These are phyloP conservation scores for Raddia guianensis DNA, from an alignment of 176 grass and related monocot genomes.

Conservation along the genomic window DNA sequence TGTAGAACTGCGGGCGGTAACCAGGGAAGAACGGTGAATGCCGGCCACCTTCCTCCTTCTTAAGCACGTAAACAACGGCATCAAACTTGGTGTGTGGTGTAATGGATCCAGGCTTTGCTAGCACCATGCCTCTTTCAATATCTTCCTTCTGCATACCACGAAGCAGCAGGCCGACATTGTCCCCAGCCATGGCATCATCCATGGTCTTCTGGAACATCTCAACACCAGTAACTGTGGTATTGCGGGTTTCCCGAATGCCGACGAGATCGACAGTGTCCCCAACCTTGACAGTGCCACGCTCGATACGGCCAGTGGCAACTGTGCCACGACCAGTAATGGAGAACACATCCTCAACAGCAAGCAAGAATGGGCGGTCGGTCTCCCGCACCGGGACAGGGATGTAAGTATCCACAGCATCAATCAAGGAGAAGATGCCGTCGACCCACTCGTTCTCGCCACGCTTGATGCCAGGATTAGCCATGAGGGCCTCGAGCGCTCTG, in stretches of 20 bases:
- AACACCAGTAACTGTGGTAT: conserved; percentile 74
- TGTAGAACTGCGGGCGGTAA: conserved; percentile 93
- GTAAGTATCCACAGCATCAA: conserved; percentile 63
- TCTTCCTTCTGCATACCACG: conserved; percentile 80
- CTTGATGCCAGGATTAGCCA: conserved; percentile 73
- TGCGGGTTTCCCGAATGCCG: conserved; percentile 76
- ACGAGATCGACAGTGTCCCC: conserved; percentile 76
- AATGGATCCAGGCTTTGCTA: conserved; percentile 66
- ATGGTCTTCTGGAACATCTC: conserved; percentile 98
- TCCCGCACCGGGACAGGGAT: conserved; percentile 86
- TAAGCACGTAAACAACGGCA: conserved; percentile 86
- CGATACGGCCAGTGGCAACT: conserved; percentile 79
- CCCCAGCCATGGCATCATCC: conserved; percentile 86
- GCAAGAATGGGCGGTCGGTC: conserved; percentile 86
- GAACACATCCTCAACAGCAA: conserved; percentile 90
- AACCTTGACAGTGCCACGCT: conserved; percentile 83
- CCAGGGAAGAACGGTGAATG: conserved; percentile 84
- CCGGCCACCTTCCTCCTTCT: conserved; percentile 92
- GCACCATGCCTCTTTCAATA: conserved; percentile 88
- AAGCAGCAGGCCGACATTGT: conserved; percentile 80
- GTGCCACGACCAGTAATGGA: conserved; percentile 94
- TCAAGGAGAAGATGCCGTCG: conserved; percentile 64
- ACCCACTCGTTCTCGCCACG: conserved; percentile 86
- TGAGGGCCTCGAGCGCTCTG: conserved; percentile 85
- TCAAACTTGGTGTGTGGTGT: conserved; percentile 90